These are phyloP conservation scores for Colletotrichum chlorophyti DNA, from an alignment of 2,329 filamentous ascomycete genomes.

Conservation along the genomic window DNA sequence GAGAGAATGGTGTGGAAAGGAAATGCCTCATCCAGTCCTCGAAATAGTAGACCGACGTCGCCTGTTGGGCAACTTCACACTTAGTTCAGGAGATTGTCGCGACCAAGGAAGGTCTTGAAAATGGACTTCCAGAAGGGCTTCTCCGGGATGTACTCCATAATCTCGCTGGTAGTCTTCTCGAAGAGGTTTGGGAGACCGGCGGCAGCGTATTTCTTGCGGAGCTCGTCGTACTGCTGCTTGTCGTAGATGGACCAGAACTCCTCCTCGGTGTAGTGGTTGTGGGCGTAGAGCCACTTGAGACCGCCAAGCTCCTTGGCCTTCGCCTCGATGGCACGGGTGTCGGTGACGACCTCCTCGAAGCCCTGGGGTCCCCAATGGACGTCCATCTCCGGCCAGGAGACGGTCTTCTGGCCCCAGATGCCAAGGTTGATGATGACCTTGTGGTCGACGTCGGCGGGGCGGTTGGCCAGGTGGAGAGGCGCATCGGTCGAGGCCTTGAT, in stretches of 20 bases:
- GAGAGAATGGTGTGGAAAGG: too few relatives aligned
- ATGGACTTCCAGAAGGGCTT: background rate
- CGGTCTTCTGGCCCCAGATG: slow-evolving; percentile 13
- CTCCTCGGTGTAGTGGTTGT: slow-evolving; percentile 69
- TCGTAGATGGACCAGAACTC: slow-evolving; percentile 74
- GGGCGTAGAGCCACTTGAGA: slow-evolving; percentile 74
- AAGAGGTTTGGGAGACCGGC: slow-evolving; percentile 67
- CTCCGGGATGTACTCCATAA: background rate
- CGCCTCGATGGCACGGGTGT: slow-evolving; percentile 66
- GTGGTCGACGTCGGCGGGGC: slow-evolving; percentile 33
- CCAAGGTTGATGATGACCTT: slow-evolving; percentile 6
- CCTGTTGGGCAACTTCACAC: too few relatives aligned
- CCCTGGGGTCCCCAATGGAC: background rate
- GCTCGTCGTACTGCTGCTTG: slow-evolving; percentile 60
- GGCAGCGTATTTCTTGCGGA: slow-evolving; percentile 66
- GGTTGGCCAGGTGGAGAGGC: slow-evolving; percentile 26
- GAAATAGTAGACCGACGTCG: too few relatives aligned
- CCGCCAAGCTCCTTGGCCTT: slow-evolving; percentile 66
- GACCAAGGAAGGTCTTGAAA: background rate
- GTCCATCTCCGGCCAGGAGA: background rate
- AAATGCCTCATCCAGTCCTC: too few relatives aligned
- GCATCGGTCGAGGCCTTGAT: slow-evolving; percentile 17
- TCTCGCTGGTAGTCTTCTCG: slow-evolving; percentile 63
- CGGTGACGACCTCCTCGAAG: slow-evolving; percentile 48
- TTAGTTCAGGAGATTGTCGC: background rate